Evolutionary conservation across 352 stramenopile genomes (phyloP), one percentile per base, ranked within the genome.

Genomic region (Globisporangium viniferum): DNA sequence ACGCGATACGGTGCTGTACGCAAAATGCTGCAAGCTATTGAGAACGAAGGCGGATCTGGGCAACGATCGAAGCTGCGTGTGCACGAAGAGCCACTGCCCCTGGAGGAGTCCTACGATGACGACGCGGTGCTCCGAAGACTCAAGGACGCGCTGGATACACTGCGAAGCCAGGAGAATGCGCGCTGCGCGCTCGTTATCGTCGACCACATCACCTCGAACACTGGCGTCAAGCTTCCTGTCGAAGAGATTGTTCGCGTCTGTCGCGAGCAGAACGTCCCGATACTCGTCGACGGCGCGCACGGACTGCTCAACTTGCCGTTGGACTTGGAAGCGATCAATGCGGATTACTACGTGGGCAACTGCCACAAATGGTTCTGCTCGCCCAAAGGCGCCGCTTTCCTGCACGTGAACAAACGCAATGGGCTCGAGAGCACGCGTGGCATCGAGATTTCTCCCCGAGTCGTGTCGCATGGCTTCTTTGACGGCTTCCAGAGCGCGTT

Each of bases 281-380:
- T 98, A 12, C 75, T 96, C 1, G 82, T 99, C 5, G 96, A 99
- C 73, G 96, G 93, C 61, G 96, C 96, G 0, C 94, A 98, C 72
- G 89, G 80, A 29, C 77, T 98, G 53, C 72, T 97, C 20, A 94
- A 97, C 36, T 51, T 97, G 27, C 36, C 73, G 8, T 75, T 98
- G 35, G 63, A 96, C 71, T 63, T 98, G 2, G 70, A 79, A 1
- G 74, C 64, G 0, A 66, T 94, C n/a, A 64, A 70, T 15, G 87
- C 95, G 27, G 93, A 98, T 72, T 97, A 97, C 70, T 99, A 98
- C 74, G 78, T 95, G 2, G 87, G 87, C 35, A 98, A 98, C 77
- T 97, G 89, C 72, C 96, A 99, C 80, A 98, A 99, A 71, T 98
- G 94, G 94, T 92, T 98, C 44, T 94, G 89, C 31, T 91, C 92